These are phyloP conservation scores for Phaeosphaeriaceae sp. DNA, from an alignment of 2,329 filamentous ascomycete species.

Conservation along the genomic window DNA sequence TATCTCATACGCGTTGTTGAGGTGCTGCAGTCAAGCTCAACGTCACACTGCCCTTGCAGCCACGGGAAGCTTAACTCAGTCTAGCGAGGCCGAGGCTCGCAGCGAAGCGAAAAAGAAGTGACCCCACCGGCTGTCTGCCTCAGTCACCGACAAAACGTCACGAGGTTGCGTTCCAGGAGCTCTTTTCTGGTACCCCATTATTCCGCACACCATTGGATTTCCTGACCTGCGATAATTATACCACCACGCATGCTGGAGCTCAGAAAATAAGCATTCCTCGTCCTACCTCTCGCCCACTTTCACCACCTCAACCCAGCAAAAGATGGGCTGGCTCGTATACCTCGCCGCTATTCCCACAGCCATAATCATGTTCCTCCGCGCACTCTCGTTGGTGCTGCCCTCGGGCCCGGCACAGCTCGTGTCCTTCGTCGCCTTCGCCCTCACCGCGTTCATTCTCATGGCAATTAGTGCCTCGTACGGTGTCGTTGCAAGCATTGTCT, in stretches of 20 bases:
- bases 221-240: neutral
- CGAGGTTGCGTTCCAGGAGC: neutral
- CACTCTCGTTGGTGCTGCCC: constrained; percentile 39
- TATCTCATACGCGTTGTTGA: neutral
- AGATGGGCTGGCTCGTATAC: constrained; percentile 45
- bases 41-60: constrained; percentile 1
- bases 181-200: neutral
- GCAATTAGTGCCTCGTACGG: constrained; percentile 70
- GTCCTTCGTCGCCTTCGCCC: constrained; percentile 72
- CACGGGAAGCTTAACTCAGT: neutral
- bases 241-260: constrained; percentile 1
- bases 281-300: neutral
- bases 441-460: constrained; percentile 52
- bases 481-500: constrained; percentile 73
- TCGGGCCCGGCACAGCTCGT: constrained; percentile 37
- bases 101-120: neutral
- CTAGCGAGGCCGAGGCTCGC: neutral
- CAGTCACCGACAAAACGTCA: neutral
- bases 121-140: neutral
- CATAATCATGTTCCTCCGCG: constrained; percentile 39
- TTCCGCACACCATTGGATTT: neutral
- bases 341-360: constrained; percentile 34
- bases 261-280: neutral
- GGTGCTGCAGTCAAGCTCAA: neutral
- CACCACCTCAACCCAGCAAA: neutral